Base-by-base conservation (phyloP, 306 rosid genomes). In the Rubus idaeus region DNA sequence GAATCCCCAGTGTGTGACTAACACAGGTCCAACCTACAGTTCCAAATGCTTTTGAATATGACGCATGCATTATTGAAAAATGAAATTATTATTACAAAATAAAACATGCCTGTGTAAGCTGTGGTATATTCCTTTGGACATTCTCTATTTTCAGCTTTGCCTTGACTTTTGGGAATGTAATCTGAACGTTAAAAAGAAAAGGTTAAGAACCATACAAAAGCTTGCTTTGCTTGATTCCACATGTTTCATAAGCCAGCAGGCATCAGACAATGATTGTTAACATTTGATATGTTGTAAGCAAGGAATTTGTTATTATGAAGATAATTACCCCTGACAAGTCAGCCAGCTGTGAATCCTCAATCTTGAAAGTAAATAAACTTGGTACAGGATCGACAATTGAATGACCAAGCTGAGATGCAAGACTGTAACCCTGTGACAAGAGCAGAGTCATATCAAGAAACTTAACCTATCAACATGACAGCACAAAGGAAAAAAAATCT, bases 1-100 rank as follows among this genome's bases (percentile, higher is more conserved):
- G 80, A 94, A 90, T 83, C 97, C 98, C 98, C 97, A 90, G 6
- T 94, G 98, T 35, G 98, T 94, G 83, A 94, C 89, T 75, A 94
- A 79, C 93, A 94, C 85, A 57, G 97, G 90, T 40, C 98, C 98
- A 74, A 91, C 89, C 97, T 94, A 77, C 55, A 76, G 53, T 83
- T 79, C 53, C 78, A 69, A 75, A 70, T 35, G 50, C 20, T 47
- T 40, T 56, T 26, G 76, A 78, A 5, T 82, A 75, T 47, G 37
- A 61, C 60, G 21, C 37, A 21, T 49, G 64, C 46, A 37, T 68
- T 71, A 47, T 77, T 66, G 49, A 77, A 74, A 77, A 75, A 79
- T 68, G 74, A 75, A 66, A 41, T 18, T 61, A 40, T 52, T 5
- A 21, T 13, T 69, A 68, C 60, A 35, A 60, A 81, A 78, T 45